Evolutionary conservation across 192 early-diverging fungal genomes (phyloP).

Genomic region (Linnemannia exigua): DNA sequence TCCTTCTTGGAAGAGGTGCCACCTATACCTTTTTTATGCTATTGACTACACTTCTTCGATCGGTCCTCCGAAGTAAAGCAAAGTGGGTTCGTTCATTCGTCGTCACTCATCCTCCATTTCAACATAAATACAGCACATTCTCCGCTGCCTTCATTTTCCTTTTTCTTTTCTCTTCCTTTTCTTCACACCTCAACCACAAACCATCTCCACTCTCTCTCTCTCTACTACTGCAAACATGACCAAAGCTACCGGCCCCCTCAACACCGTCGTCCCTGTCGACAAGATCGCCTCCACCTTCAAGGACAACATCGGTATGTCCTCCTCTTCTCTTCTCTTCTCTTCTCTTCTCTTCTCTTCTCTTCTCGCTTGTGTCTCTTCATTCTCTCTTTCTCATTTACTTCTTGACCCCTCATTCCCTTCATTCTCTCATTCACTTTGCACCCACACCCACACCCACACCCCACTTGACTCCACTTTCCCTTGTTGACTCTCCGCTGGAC

Average conservation of each 20-base stretch:
- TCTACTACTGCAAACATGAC: conserved; percentile 14
- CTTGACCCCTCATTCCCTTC: no score
- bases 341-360: not conserved
- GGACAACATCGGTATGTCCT: conserved; percentile 45
- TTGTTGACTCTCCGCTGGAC: not conserved
- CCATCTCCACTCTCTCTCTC: not conserved
- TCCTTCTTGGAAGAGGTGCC: not conserved
- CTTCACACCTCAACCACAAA: conserved; percentile 3
- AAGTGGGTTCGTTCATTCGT: not conserved
- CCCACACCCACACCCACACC: not conserved
- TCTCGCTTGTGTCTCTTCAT: not conserved
- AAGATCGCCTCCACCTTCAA: conserved; percentile 52
- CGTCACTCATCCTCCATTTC: not conserved
- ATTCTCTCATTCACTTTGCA: not conserved
- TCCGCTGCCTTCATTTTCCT: not conserved
- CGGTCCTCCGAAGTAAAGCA: not conserved
- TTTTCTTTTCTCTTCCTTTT: not conserved
- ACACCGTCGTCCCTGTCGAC: conserved; percentile 38
- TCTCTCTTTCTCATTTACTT: not conserved
- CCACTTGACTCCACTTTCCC: not conserved
- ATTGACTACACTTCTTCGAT: no score
- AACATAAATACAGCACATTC: conserved; percentile 1
- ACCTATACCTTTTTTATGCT: conserved; percentile 4
- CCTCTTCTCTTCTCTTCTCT: not conserved
- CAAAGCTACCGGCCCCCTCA: conserved; percentile 7